Evolutionary conservation across 2,329 filamentous ascomycete species (phyloP), one percentile per base, ranked within the genome.

Genomic region (Periconia digitata): DNA sequence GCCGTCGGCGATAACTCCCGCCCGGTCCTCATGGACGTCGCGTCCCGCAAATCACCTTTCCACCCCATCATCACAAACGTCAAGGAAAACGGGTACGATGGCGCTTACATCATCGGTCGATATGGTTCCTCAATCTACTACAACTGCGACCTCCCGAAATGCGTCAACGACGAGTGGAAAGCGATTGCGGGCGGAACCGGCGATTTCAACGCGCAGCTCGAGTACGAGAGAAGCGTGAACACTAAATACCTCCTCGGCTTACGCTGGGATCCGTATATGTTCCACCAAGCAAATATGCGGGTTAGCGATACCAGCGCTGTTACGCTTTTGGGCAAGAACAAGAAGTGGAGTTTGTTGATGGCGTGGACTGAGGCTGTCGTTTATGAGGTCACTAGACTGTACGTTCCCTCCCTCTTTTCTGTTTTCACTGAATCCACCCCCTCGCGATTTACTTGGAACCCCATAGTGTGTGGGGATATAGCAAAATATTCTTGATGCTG

Each of bases 1-100:
- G 80, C 78, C 43, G 80, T 84, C 10, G 82, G 82, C 27, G 82
- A 85, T 63, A 85, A 84, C 67, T 82, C 81, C 5, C 74, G 82
- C 3, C 69, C 80, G 0, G 69, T 72, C 3, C 71, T 84, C 8
- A 66, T 79, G 55, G 82, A 82, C 59, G 44, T 56, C 21, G 37
- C 53, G 17, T 46, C 54, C 39, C 48, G 49, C 20, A 59, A 58
- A 40, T 58, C 56, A 6, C 44, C 48, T 64, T 79, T 77, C 66
- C 82, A 79, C 72, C 79, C 81, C 0, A 72, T 79, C 34, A 77
- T 77, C 49, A 79, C 74, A 44, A 82, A 69, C 8, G 71, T 75
- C 0, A 72, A 67, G 0, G 60, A 58, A 15, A 79, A 84, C 55
- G 81, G 81, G 3, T 80, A 78, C 55, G 76, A 66, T 17, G 81